Evolutionary conservation across 2,329 filamentous ascomycete species (phyloP), one percentile per base, ranked within the genome.

Genomic region (Cordyceps tenuipes): DNA sequence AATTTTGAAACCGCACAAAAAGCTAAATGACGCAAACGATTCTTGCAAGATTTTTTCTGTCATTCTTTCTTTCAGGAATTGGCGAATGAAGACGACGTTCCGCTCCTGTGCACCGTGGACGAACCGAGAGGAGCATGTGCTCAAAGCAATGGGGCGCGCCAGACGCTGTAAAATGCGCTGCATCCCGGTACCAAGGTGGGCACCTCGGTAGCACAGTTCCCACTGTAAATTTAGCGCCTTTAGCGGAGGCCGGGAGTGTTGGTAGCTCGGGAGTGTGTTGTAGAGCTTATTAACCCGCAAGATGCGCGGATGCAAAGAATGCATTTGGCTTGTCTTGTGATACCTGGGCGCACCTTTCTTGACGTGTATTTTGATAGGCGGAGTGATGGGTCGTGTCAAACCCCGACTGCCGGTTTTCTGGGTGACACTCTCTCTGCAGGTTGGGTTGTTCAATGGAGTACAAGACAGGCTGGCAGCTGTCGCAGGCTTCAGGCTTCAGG

Each of bases 121-220:
- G 51, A 57, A 57, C 49, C 26, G 51, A 44, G 19, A n/a, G 19
- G 19, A 47, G 29, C 59, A 61, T 61, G 59, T 60, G 59, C 31
- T n/a, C 17, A 8, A 39, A 10, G 31, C 31, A 51, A 44, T 29
- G 21, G 34, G 51, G 29, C 46, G 21, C 34, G 58, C 19, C 7
- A 55, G 44, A 5, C 41, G 39, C 44, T 54, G 23, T 12, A 29
- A 48, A 26, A 9, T 57, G 44, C 46, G 21, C 46, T 50, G 46
- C 41, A 49, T 34, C 17, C 3, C 15, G 2, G 43, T 21, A 23
- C 19, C 48, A 39, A 29, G 9, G 23, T 29, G 23, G 34, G 10
- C 12, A 13, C 34, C 34, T 36, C 34, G 6, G 34, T 12, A 36
- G 10, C 9, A 13, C 8, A 6, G 13, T 13, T 10, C 34, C 34